Base-by-base conservation (phyloP, 208 protist genomes). In the Leptomonas pyrrhocoris region DNA sequence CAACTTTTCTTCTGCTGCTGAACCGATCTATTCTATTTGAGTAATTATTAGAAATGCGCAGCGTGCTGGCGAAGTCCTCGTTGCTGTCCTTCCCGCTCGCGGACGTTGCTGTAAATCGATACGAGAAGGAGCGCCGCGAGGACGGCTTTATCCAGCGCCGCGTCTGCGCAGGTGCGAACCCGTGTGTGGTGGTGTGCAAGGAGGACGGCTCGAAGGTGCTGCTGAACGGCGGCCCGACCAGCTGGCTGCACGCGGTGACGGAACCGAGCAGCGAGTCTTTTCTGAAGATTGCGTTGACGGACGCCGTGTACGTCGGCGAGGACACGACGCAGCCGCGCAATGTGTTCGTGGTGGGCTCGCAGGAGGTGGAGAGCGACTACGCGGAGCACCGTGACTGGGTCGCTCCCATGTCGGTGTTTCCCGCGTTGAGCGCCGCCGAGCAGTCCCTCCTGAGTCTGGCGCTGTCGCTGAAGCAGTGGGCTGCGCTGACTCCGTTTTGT, bases 401-500 rank as follows among this genome's bases (percentile, higher is more conserved):
- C 27, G 30, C 28, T 31, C 21, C 65, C 19, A 61, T 61, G 27
- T 38, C 21, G n/a, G 31, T 81, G 0, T 66, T 84, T 13, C 5
- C 40, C 23, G 6, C 34, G n/a, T 49, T 74, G 38, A 57, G 34
- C 25, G 51, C 68, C 16, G 27, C 58, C 21, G 77, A 81, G 18
- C 56, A 63, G 45, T 62, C 73, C 3, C 53, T 83, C n/a, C 40
- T 87, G 42, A 28, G 64, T 16, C 60, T 84, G n/a, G 73, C 73
- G n/a, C 25, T 83, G 51, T 85, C 75, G 38, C 75, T 74, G 69
- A 21, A 69, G 42, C 68, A 79, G 45, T 87, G 81, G 81, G 16
- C 71, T 1, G 34, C 62, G 28, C 21, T 48, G 27, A 77, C 56
- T 8, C 53, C 53, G 2, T 87, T 79, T 60, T 87, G 81, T 48